Base-by-base conservation (phyloP, 2,329 filamentous ascomycete genomes). In the Ascosphaera acerosa region DNA sequence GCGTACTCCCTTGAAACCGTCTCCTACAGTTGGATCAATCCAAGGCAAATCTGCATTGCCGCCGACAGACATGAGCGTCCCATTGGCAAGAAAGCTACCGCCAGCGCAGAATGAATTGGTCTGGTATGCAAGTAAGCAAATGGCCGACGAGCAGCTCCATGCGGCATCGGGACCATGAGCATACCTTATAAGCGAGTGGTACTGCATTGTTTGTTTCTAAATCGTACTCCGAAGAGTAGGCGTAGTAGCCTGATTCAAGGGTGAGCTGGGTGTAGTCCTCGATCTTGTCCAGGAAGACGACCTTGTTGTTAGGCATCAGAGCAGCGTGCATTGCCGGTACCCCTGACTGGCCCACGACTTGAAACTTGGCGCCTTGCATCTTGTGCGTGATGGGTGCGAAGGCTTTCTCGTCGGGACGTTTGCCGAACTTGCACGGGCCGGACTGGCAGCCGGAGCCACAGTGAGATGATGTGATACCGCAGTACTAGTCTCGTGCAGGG, bases 271-370 rank as follows among this genome's bases (percentile, higher is more conserved):
- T 67, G 45, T 64, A 70, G 44, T 69, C 62, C 43, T 70, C 66
- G 18, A 70, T 54, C 44, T 70, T 71, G 52, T 70, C 66, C 10
- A 70, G 48, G 47, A 70, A 70, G 22, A 65, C 53, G 7, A 69
- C 64, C 32, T 56, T 53, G 15, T 65, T 64, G 40, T 69, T 67
- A 10, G 55, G 61, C 51, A 69, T 53, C 15, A 70, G 53, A 40
- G 56, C 62, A 37, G 64, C 65, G 40, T 68, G 64, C 66, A 70
- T 70, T 10, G 57, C 64, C 25, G 66, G 64, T n/a, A 70, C 66
- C 38, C 66, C 66, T 32, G 62, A 63, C 34, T 58, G 48, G 12
- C 64, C 65, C 33, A 62, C 52, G 20, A 64, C 44, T 2, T 47
- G 46, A 39, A 68, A 58, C 20, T 46, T 47, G 18, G 59, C 60